These are phyloP conservation scores for Elymus sibiricus DNA, from an alignment of 176 grass and related monocot species.

Conservation along the genomic window DNA sequence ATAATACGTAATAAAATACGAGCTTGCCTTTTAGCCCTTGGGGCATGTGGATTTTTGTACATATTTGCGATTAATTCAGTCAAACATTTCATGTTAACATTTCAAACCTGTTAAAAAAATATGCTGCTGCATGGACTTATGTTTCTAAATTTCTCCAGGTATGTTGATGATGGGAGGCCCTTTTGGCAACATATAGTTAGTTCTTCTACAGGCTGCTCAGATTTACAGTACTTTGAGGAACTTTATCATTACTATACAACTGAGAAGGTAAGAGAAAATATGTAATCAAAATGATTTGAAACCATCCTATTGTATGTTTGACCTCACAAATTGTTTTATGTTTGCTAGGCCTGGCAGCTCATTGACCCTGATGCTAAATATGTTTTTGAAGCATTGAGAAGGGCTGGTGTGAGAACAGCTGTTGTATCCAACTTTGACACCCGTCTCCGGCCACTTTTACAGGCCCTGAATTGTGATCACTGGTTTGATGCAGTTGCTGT, in stretches of 20 bases:
- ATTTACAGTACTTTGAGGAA: conserved; percentile 93
- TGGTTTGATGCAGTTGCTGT: conserved; percentile 96
- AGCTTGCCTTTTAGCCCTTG: neutral
- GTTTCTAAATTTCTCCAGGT: conserved; percentile 45
- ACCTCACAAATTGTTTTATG: conserved; percentile 27
- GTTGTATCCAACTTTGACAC: conserved; percentile 98
- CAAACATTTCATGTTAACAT: neutral
- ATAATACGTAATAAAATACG: neutral
- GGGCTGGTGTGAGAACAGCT: conserved; percentile 88
- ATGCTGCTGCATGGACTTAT: conserved; percentile 1
- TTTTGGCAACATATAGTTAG: conserved; percentile 94
- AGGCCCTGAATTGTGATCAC: conserved; percentile 77
- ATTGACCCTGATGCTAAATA: conserved; percentile 77
- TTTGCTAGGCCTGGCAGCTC: conserved; percentile 83
- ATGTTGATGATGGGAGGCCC: conserved; percentile 91
- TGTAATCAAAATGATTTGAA: neutral
- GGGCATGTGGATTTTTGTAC: neutral
- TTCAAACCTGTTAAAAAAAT: neutral
- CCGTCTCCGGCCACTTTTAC: conserved; percentile 75
- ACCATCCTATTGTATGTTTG: neutral
- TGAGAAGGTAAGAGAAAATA: conserved; percentile 58
- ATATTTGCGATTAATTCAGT: neutral
- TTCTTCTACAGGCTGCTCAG: conserved; percentile 85
- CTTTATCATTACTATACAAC: conserved; percentile 91
- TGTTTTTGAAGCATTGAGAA: conserved; percentile 75